Conservation (phyloP, 768 basidiomycete genomes). For the Xerocomus brunneocitrinus region DNA sequence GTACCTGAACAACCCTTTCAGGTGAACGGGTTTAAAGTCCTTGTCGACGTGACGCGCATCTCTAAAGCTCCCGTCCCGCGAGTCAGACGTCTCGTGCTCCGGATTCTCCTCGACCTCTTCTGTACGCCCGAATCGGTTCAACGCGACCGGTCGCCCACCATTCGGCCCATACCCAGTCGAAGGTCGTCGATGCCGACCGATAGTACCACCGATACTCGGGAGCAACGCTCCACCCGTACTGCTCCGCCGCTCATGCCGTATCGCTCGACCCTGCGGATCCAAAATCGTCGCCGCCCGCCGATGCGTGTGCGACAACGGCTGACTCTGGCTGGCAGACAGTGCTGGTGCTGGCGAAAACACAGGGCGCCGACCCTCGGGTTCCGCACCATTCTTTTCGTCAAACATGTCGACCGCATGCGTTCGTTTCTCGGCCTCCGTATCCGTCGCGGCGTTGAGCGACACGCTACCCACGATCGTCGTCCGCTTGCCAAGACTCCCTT, state of each 20-base stretch:
- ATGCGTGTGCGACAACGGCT: constrained; percentile 57
- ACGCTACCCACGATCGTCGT: constrained; percentile 49
- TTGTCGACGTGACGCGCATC: constrained; percentile 52
- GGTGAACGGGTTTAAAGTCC: constrained; percentile 89
- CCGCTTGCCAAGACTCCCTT: constrained; percentile 40
- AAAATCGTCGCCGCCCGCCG: constrained; percentile 75
- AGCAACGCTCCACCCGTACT: constrained; percentile 66
- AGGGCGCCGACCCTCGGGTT: constrained; percentile 21
- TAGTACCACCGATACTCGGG: constrained; percentile 45
- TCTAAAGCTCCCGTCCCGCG: constrained; percentile 41
- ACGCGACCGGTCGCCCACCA: constrained; percentile 29
- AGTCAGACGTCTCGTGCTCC: constrained; percentile 35
- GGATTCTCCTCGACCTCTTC: constrained; percentile 46
- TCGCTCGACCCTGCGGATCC: constrained; percentile 59
- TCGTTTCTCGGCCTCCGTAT: constrained; percentile 32
- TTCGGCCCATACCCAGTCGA: constrained; percentile 55
- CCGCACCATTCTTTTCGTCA: constrained; percentile 19
- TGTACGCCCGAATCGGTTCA: constrained; percentile 48
- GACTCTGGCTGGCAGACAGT: constrained; percentile 44
- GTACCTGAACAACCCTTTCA: constrained; percentile 94
- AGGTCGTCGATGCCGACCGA: constrained; percentile 65
- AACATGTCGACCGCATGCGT: constrained; percentile 14
- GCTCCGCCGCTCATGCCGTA: constrained; percentile 69
- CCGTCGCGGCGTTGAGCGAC: constrained; percentile 35
- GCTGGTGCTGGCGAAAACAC: constrained; percentile 30